Evolutionary conservation across 2,329 filamentous ascomycete species (phyloP).

Genomic region (Epichloe bromicola): DNA sequence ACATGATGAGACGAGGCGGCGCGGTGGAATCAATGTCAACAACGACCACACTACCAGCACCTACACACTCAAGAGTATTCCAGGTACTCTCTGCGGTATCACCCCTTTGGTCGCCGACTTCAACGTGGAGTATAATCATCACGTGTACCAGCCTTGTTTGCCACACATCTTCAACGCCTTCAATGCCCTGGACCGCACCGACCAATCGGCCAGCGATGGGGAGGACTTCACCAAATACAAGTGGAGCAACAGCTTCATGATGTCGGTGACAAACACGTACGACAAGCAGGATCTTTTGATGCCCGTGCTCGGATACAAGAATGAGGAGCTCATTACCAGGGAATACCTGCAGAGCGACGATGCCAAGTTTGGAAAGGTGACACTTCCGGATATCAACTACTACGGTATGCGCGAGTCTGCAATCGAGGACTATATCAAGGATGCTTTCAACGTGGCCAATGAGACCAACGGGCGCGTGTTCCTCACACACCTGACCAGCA

Average conservation of each 20-base stretch:
- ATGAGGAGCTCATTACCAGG: slow-evolving; percentile 13
- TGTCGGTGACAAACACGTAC: slow-evolving; percentile 20
- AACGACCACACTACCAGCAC: slow-evolving; percentile 28
- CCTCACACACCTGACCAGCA: slow-evolving; percentile 23
- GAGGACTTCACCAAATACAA: slow-evolving; percentile 14
- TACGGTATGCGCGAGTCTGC: slow-evolving; percentile 21
- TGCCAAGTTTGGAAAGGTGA: slow-evolving; percentile 18
- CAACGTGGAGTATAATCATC: slow-evolving; percentile 27
- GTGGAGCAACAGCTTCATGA: slow-evolving; percentile 21
- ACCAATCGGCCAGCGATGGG: background rate
- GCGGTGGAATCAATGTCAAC: slow-evolving; percentile 27
- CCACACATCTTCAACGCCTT: slow-evolving; percentile 23
- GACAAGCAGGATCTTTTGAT: slow-evolving; percentile 22
- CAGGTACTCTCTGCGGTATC: slow-evolving; percentile 28
- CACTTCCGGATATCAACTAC: slow-evolving; percentile 21
- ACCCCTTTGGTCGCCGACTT: slow-evolving; percentile 28
- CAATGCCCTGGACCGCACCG: slow-evolving; percentile 12
- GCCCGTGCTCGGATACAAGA: slow-evolving; percentile 17
- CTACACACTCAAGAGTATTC: slow-evolving; percentile 30
- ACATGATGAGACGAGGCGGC: slow-evolving; percentile 14
- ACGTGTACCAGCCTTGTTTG: slow-evolving; percentile 32
- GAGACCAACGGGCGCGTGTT: slow-evolving; percentile 20
- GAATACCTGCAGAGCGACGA: slow-evolving; percentile 17
- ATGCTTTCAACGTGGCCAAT: slow-evolving; percentile 17
- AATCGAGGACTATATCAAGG: slow-evolving; percentile 19